Percentiles rank a stretch among this genome's conserved stretches.
Conservation (phyloP, 2,329 filamentous ascomycete genomes). For the Pestalotiopsis sp. region DNA sequence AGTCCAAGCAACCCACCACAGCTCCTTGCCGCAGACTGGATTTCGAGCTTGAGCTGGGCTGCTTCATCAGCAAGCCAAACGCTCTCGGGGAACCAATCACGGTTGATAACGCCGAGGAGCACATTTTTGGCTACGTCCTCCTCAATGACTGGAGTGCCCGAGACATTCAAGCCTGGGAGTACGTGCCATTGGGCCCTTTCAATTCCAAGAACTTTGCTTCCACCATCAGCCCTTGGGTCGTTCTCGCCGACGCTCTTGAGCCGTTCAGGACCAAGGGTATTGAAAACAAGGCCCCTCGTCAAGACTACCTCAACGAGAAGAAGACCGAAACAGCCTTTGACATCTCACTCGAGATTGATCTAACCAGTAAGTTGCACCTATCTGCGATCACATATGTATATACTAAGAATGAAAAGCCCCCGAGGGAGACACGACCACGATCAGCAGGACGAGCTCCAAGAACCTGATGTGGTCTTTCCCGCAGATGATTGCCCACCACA, state of each 20-base stretch:
- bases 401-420: constrained; percentile 34
- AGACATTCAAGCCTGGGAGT: constrained; percentile 85
- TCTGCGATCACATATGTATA: constrained; percentile 11
- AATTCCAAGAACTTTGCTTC: constrained; percentile 84
- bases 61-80: constrained; percentile 70
- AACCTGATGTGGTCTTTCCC: constrained; percentile 82
- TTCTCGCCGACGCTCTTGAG: constrained; percentile 75
- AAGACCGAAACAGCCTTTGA: constrained; percentile 64
- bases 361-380: constrained; percentile 50
- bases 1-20: constrained; percentile 65
- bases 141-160: constrained; percentile 89
- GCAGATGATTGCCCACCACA: constrained; percentile 82
- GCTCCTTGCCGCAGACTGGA: constrained; percentile 70
- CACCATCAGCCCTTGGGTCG: constrained; percentile 78
- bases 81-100: constrained; percentile 65
- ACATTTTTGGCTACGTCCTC: constrained; percentile 79
- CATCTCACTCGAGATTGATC: constrained; percentile 69
- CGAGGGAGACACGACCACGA: constrained; percentile 54
- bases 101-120: constrained; percentile 67
- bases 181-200: constrained; percentile 80
- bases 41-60: constrained; percentile 80
- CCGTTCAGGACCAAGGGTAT: constrained; percentile 42
- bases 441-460: constrained; percentile 63
- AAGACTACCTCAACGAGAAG: constrained; percentile 60
- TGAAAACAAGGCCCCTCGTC: constrained; percentile 36